phyloP scores from a whole-genome alignment of 495 filamentous ascomycete species.

The Talaromyces thailandensis region DNA sequence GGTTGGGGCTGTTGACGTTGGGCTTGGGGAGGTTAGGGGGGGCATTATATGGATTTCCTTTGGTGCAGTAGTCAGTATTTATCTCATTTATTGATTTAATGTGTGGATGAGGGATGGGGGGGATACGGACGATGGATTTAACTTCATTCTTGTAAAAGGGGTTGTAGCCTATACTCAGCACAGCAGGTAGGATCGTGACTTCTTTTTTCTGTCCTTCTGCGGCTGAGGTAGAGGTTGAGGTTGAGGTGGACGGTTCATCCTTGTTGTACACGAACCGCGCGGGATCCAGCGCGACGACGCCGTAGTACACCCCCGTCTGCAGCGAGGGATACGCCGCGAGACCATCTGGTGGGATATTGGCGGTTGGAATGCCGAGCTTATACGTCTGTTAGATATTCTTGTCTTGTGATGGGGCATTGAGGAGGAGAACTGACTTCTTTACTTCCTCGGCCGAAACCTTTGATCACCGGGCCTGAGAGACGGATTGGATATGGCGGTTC shows the following conservation, averaged over 20 bases:
- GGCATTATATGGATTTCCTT: constrained; percentile 90
- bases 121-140: constrained; percentile 50
- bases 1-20: constrained; percentile 6
- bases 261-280: constrained; percentile 14
- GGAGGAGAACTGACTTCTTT: constrained; percentile 53
- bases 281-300: constrained; percentile 62
- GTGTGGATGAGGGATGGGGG: neutral
- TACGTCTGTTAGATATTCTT: too few species aligned
- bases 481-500: constrained; percentile 69
- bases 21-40: constrained; percentile 39
- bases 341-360: constrained; percentile 82
- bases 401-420: neutral
- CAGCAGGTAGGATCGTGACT: constrained; percentile 68
- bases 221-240: neutral
- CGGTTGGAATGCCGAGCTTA: constrained; percentile 88
- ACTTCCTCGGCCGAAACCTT: constrained; percentile 88
- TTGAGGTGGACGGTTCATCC: neutral
- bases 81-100: too few species aligned
- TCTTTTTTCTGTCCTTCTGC: constrained; percentile 5
- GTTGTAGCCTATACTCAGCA: constrained; percentile 94
- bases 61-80: neutral
- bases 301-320: constrained; percentile 81
- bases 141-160: constrained; percentile 86
- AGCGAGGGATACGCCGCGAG: constrained; percentile 63
- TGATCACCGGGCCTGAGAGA: constrained; percentile 76